Base-by-base conservation (phyloP, 176 grass and related monocot species). In the Coix lacrymajobi region DNA sequence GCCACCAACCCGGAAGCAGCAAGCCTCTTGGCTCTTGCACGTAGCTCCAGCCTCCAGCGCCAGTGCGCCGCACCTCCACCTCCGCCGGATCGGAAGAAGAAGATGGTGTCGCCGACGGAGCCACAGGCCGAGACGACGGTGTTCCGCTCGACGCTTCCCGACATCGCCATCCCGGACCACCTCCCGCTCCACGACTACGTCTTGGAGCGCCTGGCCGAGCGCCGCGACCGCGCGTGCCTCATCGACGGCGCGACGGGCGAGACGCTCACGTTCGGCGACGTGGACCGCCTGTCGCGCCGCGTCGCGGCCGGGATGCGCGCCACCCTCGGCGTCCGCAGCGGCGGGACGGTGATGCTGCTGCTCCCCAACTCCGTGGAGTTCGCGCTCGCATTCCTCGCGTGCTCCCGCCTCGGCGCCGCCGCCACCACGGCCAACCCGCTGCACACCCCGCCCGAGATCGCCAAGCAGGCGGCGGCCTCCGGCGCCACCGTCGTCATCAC, bases 351-450 rank as follows among this genome's bases (percentile, higher is more conserved):
- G 39, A 88, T 93, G 84, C 88, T 98, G n/a, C 86, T 95, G 26
- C 87, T 94, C 30, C 96, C 96, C 0, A 98, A 98, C 49, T 93
- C 63, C 33, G 52, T 91, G 38, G 86, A 90, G 69, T 93, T 93
- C 83, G 90, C 87, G 11, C 79, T 98, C 13, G 78, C 79, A 38
- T 95, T 98, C 83, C 87, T 98, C 62, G 90, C 92, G 0, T 75
- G 83, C 67, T 80, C 94, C 30, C 82, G 86, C 38, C 86, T 98
- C 34, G 92, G 96, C 52, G 92, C 89, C 24, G 71, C 85, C 77
- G 77, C 82, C 65, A 93, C 92, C 84, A 98, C 92, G 30, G 92
- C 90, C 25, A 98, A 91, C 86, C 95, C 95, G 45, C 75, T 94
- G 4, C 94, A 98, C 84, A 98, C 92, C 56, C 70, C 88, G 16